Evolutionary conservation across 139 green algal species (phyloP).

Genomic region (Pleodorina starrii): DNA sequence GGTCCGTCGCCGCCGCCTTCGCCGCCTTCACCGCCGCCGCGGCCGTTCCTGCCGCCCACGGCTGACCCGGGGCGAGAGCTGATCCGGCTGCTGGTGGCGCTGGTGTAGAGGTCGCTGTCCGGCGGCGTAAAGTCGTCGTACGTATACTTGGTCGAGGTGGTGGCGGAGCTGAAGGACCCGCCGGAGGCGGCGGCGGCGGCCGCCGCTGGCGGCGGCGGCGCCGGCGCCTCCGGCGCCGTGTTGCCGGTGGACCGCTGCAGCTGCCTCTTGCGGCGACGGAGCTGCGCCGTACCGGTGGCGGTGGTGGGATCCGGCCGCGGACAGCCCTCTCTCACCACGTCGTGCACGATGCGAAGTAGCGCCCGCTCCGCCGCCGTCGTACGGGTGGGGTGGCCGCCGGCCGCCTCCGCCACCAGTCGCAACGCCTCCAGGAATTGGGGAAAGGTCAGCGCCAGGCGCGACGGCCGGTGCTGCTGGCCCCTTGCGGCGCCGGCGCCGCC

Average conservation of each 20-base stretch:
- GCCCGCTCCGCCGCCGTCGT: neutral
- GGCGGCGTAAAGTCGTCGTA: conserved; percentile 47
- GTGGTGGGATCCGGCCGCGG: conserved; percentile 33
- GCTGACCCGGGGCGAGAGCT: neutral
- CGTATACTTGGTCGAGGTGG: conserved; percentile 27
- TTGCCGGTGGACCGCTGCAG: neutral
- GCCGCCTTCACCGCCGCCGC: neutral
- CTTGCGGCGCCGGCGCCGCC: neutral
- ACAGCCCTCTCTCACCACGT: conserved; percentile 27
- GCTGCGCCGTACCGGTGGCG: neutral
- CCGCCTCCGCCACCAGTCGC: conserved; percentile 56
- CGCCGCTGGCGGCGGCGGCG: neutral
- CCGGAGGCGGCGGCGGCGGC: neutral
- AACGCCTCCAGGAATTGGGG: conserved; percentile 60
- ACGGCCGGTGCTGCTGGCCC: conserved; percentile 44
- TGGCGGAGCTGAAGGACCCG: neutral
- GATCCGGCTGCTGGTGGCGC: conserved; percentile 36
- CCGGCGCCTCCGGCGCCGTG: neutral
- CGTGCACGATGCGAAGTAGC: conserved; percentile 19
- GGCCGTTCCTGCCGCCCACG: neutral
- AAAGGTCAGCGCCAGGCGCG: conserved; percentile 54
- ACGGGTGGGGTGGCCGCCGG: conserved; percentile 29
- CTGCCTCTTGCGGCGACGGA: neutral
- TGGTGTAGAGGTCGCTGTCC: conserved; percentile 33
- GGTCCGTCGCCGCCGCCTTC: neutral